Evolutionary conservation across 305 asterid species (phyloP), one percentile per base, ranked within the genome.

Genomic region (Fraxinus albicans): DNA sequence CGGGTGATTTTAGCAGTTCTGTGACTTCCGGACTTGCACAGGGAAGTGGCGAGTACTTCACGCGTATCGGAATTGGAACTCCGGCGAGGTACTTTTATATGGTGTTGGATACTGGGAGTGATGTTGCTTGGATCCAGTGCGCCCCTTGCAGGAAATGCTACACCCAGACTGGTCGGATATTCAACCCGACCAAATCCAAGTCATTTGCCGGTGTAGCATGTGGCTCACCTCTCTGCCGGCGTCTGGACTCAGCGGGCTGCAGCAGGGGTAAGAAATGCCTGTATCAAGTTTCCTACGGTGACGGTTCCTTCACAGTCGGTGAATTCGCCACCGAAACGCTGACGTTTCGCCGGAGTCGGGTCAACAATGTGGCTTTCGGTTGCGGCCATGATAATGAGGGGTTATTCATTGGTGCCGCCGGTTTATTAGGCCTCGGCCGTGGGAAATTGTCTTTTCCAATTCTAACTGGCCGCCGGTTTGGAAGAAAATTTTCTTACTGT

Each of bases 341-440:
- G 79, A 84, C 92, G 27, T 92, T 91, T 35, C 80, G 93, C 12
- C n/a, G 79, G 53, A 84, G 82, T 4, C 55, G 25, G 3, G 86
- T 89, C 27, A 23, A 53, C 8, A 86, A 86, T 7, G 79, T 92
- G 13, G 91, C 91, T 73, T 72, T 92, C 13, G 96, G 96, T 15
- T 92, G 96, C 50, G 96, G 96, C 0, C 93, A 89, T 53, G 92
- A 90, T n/a, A 92, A 91, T 4, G 89, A 91, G 81, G 96, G 96
- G 0, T 47, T 91, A 31, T 92, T 91, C 84, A 86, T 83, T 34
- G 94, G 91, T 38, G 90, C 96, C 80, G 92, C 91, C 79, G 96
- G 94, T 31, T 82, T 92, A 74, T 23, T 91, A 21, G 93, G 94
- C 67, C 91, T 92, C 10, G 94, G 96, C 72, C 84, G 90, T 4